Evolutionary conservation across 2,329 filamentous ascomycete genomes (phyloP), one percentile per base, ranked within the genome.

Genomic region (Verticillium tricorpus): DNA sequence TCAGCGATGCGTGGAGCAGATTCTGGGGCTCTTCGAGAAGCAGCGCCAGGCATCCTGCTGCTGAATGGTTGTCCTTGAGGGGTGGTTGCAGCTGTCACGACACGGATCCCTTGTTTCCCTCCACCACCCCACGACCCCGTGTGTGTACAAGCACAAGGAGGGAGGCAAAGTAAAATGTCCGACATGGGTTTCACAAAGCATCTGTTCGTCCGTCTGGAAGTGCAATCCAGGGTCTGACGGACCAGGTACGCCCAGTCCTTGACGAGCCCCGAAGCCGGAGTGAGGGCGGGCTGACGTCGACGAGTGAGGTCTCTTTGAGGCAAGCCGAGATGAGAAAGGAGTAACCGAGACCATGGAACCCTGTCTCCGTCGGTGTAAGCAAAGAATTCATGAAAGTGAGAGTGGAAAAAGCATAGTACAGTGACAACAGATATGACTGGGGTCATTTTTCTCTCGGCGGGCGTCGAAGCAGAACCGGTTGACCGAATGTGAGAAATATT

Each of bases 1-100:
- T 39, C 59, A 62, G 66, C 63, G 65, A 68, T 65, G 64, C 63
- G 61, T 70, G 60, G 67, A 68, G 70, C 65, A 67, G 61, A 67
- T 73, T 76, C 73, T 70, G 69, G 67, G 66, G 65, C 64, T 66
- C 68, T 78, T 79, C 77, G 74, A 80, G 77, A 80, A 78, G 71
- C 60, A 60, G 62, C 60, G 64, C 59, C 60, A 65, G 65, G 62
- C 63, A 66, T 67, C 67, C 61, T 17, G 25, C 63, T 69, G 68
- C 64, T 66, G 59, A 68, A 65, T 65, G 65, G 64, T 68, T 67
- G 68, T 64, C 68, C 68, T 69, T 72, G 66, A 70, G 71, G 68
- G 72, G 70, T 74, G 70, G 70, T 70, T 74, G 72, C 73, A 77
- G 73, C 71, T 75, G 73, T 75, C 73, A 77, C 73, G 72, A 73